Percentiles rank a stretch among this genome's conserved stretches.
Conservation (phyloP, 139 green algal species). For the Nannochloris sp. region DNA sequence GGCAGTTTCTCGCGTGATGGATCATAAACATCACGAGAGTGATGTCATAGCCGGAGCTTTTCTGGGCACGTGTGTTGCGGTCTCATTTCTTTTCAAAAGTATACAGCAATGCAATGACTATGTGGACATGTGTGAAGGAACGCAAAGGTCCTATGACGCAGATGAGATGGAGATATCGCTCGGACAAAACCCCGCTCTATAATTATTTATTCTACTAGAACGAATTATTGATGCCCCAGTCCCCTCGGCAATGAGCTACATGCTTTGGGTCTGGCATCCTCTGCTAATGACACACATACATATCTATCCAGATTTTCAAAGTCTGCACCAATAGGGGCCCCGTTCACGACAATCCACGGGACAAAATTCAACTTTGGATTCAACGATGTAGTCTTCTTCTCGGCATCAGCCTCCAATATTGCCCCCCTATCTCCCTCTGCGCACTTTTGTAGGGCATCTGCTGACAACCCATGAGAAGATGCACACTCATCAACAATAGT, state of each 20-base stretch:
- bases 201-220: too few species aligned
- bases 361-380: conserved; percentile 17
- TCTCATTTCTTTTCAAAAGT: not conserved
- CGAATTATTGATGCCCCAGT: too few species aligned
- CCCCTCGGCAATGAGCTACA: not conserved
- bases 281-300: conserved; percentile 7
- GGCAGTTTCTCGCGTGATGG: conserved; percentile 1
- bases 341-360: conserved; percentile 26
- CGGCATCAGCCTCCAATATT: conserved; percentile 11
- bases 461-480: not conserved
- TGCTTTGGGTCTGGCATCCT: not conserved
- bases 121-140: not conserved
- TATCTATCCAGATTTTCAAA: conserved; percentile 23
- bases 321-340: conserved; percentile 9
- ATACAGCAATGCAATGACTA: not conserved
- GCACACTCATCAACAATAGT: conserved; percentile 8
- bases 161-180: not conserved
- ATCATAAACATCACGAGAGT: conserved; percentile 9
- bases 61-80: not conserved
- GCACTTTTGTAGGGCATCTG: not conserved
- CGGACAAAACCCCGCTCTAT: not conserved
- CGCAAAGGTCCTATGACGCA: not conserved
- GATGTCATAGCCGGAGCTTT: conserved; percentile 5
- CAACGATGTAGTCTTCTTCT: conserved; percentile 6
- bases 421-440: conserved; percentile 11